These are phyloP conservation scores for Asterophora lycoperdoides DNA, from an alignment of 768 basidiomycete species.

Conservation along the genomic window DNA sequence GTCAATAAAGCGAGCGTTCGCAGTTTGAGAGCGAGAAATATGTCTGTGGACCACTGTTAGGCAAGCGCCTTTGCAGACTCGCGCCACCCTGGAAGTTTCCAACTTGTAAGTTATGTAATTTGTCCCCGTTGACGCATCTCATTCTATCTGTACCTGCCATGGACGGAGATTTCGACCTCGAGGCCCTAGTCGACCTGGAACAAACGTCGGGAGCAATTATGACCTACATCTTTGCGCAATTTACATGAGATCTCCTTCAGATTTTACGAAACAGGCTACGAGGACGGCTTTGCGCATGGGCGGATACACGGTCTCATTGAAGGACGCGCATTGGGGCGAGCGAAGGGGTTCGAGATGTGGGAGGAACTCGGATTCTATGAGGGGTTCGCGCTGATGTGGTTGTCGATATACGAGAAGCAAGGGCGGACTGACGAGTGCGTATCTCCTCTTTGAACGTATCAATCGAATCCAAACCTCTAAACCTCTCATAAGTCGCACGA, in stretches of 20 bases:
- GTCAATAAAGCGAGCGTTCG: no score
- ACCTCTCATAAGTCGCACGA: slow-evolving; percentile 43
- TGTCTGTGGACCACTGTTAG: no score
- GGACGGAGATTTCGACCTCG: slow-evolving; percentile 48
- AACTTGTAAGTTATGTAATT: no score
- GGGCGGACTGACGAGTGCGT: slow-evolving; percentile 48
- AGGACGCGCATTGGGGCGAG: slow-evolving; percentile 81
- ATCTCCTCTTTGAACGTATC: background rate
- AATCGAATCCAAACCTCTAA: background rate
- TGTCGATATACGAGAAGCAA: slow-evolving; percentile 41
- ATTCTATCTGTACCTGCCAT: slow-evolving; percentile 15
- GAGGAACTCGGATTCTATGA: slow-evolving; percentile 95
- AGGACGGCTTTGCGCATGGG: slow-evolving; percentile 80
- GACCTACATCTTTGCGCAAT: slow-evolving; percentile 3
- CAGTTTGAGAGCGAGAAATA: no score
- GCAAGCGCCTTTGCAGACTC: no score
- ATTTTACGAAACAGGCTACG: slow-evolving; percentile 77
- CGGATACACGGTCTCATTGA: slow-evolving; percentile 87
- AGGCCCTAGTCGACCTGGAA: slow-evolving; percentile 57
- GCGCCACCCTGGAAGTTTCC: no score
- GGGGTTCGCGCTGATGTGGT: slow-evolving; percentile 77
- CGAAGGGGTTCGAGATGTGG: slow-evolving; percentile 95
- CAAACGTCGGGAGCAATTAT: slow-evolving; percentile 43
- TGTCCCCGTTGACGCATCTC: background rate
- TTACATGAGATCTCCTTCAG: slow-evolving; percentile 32